Evolutionary conservation across 441 rosid genomes (phyloP).

Genomic region (Erodium trifolium): DNA sequence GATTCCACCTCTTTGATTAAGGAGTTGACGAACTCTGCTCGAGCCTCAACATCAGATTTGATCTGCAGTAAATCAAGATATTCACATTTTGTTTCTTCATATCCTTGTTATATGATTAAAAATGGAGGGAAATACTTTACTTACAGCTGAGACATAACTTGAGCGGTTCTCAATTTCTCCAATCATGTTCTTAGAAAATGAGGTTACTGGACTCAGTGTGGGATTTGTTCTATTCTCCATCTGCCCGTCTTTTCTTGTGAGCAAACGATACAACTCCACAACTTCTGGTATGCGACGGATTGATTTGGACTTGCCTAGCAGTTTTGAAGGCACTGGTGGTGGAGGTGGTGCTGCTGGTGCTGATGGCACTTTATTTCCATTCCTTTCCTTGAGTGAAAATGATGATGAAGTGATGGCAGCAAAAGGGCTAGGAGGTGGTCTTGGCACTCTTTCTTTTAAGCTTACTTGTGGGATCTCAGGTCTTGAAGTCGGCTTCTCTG

Average conservation of each 20-base stretch:
- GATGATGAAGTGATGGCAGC: slow-evolving; percentile 7
- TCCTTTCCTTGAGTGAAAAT: slow-evolving; percentile 18
- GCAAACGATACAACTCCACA: slow-evolving; percentile 65
- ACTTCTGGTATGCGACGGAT: slow-evolving; percentile 76
- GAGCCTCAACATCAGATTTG: slow-evolving; percentile 51
- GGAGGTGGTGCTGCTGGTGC: slow-evolving; percentile 62
- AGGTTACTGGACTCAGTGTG: slow-evolving; percentile 29
- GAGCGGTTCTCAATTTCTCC: slow-evolving; percentile 96
- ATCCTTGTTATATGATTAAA: background rate
- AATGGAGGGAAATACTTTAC: slow-evolving; percentile 20
- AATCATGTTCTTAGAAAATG: slow-evolving; percentile 60
- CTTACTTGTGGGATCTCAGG: slow-evolving; percentile 25
- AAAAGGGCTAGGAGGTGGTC: slow-evolving; percentile 30
- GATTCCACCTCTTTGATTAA: slow-evolving; percentile 52
- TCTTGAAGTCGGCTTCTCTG: slow-evolving; percentile 23
- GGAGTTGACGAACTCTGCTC: slow-evolving; percentile 45
- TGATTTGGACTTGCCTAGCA: slow-evolving; percentile 36
- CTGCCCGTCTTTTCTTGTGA: slow-evolving; percentile 52
- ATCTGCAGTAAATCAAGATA: slow-evolving; percentile 30
- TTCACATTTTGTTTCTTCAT: background rate
- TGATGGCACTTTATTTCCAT: slow-evolving; percentile 21
- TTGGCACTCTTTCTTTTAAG: slow-evolving; percentile 29
- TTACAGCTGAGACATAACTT: slow-evolving; percentile 78
- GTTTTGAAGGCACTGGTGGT: slow-evolving; percentile 59
- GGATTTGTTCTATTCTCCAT: slow-evolving; percentile 37